Evolutionary conservation across 768 basidiomycete species (phyloP).

Genomic region (Termitomyces sp.): DNA sequence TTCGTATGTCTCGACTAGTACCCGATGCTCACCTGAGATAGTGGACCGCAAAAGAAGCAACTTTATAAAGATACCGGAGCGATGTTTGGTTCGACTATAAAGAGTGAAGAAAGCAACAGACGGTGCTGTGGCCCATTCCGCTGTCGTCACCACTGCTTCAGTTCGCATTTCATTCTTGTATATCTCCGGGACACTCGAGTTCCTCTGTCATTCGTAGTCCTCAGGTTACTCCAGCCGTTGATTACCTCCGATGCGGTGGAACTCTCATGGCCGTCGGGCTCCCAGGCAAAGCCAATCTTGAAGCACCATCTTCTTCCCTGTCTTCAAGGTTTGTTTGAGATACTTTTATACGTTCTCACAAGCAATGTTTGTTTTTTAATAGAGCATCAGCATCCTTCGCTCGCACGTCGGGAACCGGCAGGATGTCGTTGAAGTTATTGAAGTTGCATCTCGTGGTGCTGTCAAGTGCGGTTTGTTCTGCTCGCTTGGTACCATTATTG

Average conservation of each 20-base stretch:
- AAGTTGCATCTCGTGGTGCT: conserved; percentile 65
- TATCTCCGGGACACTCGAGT: neutral
- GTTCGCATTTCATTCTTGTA: conserved; percentile 18
- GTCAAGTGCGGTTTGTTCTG: conserved; percentile 48
- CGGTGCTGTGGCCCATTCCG: conserved; percentile 69
- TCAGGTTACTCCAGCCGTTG: conserved; percentile 53
- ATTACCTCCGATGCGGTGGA: conserved; percentile 72
- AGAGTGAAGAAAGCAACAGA: conserved; percentile 56
- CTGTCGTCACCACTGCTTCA: conserved; percentile 54
- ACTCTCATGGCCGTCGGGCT: conserved; percentile 78
- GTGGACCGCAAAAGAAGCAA: neutral
- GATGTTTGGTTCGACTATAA: conserved; percentile 80
- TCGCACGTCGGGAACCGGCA: conserved; percentile 69
- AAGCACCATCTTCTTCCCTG: conserved; percentile 68
- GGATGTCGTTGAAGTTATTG: conserved; percentile 76
- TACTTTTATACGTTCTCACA: conserved; percentile 4
- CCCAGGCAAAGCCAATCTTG: conserved; percentile 55
- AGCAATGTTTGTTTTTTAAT: conserved; percentile 18
- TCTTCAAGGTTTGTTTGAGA: conserved; percentile 39
- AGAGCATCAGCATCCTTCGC: conserved; percentile 51
- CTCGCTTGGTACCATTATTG: neutral
- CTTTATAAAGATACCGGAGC: conserved; percentile 27
- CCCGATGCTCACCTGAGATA: neutral
- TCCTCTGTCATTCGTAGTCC: conserved; percentile 15
- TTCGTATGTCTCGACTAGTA: too few species aligned